Conservation (phyloP, 352 stramenopile genomes). For the Globisporangium spinosum region DNA sequence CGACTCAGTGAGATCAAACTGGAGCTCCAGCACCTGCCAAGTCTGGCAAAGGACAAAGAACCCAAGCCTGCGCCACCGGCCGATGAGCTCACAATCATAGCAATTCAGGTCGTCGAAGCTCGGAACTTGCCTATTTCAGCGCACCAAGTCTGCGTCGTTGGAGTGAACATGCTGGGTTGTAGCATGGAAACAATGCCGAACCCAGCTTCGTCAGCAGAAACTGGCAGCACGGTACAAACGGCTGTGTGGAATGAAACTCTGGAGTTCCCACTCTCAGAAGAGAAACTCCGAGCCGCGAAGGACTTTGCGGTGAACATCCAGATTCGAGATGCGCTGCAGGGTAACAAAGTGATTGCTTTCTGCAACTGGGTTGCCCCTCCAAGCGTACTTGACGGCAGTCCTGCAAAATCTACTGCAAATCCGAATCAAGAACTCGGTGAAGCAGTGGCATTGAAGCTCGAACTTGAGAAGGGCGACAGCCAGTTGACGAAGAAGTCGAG, state of each 20-base stretch:
- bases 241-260: conserved; percentile 19
- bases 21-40: conserved; percentile 43
- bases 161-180: conserved; percentile 20
- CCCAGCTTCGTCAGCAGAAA: neutral
- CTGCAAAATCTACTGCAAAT: neutral
- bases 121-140: conserved; percentile 9
- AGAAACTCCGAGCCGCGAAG: conserved; percentile 1
- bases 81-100: neutral
- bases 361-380: conserved; percentile 33
- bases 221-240: neutral
- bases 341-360: conserved; percentile 18
- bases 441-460: conserved; percentile 10
- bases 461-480: neutral
- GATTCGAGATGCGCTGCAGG: conserved; percentile 20
- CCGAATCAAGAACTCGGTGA: neutral
- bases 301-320: conserved; percentile 20
- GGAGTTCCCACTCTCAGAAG: conserved; percentile 8
- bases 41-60: neutral
- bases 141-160: conserved; percentile 18
- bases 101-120: conserved; percentile 14
- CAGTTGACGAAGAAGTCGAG: conserved; percentile 4
- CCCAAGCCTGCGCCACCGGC: neutral
- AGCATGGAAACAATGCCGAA: conserved; percentile 29
- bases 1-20: conserved; percentile 28
- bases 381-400: conserved; percentile 10